Evolutionary conservation across 2,329 filamentous ascomycete species (phyloP), one percentile per base, ranked within the genome.

Genomic region (Coniochaeta sp.): DNA sequence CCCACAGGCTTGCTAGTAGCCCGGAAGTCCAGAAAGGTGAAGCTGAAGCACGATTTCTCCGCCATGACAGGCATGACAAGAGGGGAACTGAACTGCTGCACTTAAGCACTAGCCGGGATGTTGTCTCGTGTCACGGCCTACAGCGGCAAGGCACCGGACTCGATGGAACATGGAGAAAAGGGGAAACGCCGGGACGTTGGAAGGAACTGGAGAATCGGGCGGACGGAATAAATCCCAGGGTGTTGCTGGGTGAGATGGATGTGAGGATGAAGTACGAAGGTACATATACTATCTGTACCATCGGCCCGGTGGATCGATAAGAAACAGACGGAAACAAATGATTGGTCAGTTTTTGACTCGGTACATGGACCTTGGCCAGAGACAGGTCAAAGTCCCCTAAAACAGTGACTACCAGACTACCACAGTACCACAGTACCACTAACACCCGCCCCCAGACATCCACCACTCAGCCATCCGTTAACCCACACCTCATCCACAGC

Each of bases 241-340:
- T 9, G 20, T 26, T 42, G 20, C n/a, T 42, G 22, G n/a, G 38
- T 42, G 12, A 42, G 38, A 42, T 42, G 38, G 38, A n/a, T n/a
- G n/a, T n/a, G n/a, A n/a, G n/a, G n/a, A n/a, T n/a, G n/a, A n/a
- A n/a, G n/a, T n/a, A n/a, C n/a, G n/a, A n/a, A n/a, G n/a, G n/a
- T n/a, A n/a, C n/a, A n/a, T n/a, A n/a, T n/a, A n/a, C n/a, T 42
- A 42, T n/a, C 18, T 42, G 38, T 42, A 42, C 38, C 38, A 42
- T 42, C 38, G 38, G 38, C 9, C 38, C 38, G 38, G 20, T 42
- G 38, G 38, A 26, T 42, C 20, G 38, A 42, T 13, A 18, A 42
- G 1, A 24, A n/a, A n/a, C n/a, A n/a, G n/a, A 7, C 18, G 18
- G 2, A 26, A 3, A 12, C 8, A 24, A 14, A 18, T 42, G 38